Percentiles rank a stretch among this genome's conserved stretches.
These are phyloP conservation scores for Helianthus tuberosus DNA, from an alignment of 129 eudicot genomes.

Conservation along the genomic window DNA sequence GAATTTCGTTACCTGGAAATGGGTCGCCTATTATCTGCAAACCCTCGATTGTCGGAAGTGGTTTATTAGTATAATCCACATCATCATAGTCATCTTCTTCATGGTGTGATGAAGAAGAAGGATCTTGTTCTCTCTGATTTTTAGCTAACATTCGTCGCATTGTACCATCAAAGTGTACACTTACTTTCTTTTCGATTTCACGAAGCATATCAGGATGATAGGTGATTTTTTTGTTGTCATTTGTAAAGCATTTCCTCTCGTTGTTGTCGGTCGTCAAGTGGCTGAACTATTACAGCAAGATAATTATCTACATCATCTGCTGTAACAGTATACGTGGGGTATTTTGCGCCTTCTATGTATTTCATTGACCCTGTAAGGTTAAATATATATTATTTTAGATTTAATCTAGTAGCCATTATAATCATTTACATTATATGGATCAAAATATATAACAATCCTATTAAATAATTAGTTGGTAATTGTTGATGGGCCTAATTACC, in stretches of 20 bases:
- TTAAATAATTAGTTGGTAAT: too few relatives aligned
- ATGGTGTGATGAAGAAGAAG: conserved; percentile 29
- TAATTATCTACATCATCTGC: conserved; percentile 51
- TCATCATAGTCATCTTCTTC: conserved; percentile 32
- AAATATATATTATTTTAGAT: too few relatives aligned
- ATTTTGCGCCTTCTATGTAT: conserved; percentile 52
- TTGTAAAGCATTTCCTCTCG: conserved; percentile 43
- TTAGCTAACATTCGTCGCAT: too few relatives aligned
- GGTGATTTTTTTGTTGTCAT: conserved; percentile 42
- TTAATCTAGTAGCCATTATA: too few relatives aligned
- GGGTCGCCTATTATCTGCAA: conserved; percentile 56
- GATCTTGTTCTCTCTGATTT: conserved; percentile 4
- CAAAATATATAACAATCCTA: too few relatives aligned
- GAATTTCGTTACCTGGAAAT: conserved; percentile 54
- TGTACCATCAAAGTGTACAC: too few relatives aligned
- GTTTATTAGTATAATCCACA: background rate
- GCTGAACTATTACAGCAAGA: conserved; percentile 57
- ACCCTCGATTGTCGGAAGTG: conserved; percentile 47
- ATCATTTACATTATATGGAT: too few relatives aligned
- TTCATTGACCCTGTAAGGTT: too few relatives aligned
- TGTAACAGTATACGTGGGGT: conserved; percentile 39
- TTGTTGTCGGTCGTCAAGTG: conserved; percentile 41
- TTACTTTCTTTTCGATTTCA: conserved; percentile 28
- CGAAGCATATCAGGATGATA: conserved; percentile 44
- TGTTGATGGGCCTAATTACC: too few relatives aligned